Evolutionary conservation across 192 early-diverging fungal genomes (phyloP).

Genomic region (Coemansia sp.): DNA sequence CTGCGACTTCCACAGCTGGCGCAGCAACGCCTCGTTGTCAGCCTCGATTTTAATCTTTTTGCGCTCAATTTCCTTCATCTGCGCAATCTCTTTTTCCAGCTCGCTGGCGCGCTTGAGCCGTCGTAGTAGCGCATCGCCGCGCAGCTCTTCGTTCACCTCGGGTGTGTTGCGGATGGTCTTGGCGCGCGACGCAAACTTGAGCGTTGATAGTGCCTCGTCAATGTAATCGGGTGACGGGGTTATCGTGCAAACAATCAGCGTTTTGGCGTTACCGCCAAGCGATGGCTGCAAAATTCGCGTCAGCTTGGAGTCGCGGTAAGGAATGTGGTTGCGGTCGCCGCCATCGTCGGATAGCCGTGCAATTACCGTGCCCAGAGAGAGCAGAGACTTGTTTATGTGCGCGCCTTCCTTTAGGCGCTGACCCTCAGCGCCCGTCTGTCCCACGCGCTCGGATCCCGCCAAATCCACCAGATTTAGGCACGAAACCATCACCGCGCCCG

Average conservation of each 20-base stretch:
- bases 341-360: slow-evolving; percentile 71
- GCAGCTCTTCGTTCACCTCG: slow-evolving; percentile 67
- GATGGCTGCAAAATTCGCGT: slow-evolving; percentile 92
- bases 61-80: slow-evolving; percentile 50
- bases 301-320: slow-evolving; percentile 95
- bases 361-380: slow-evolving; percentile 92
- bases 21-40: slow-evolving; percentile 44
- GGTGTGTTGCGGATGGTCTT: slow-evolving; percentile 84
- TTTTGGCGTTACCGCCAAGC: slow-evolving; percentile 82
- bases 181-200: slow-evolving; percentile 91
- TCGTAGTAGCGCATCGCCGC: slow-evolving; percentile 49
- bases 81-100: slow-evolving; percentile 50
- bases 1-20: slow-evolving; percentile 50
- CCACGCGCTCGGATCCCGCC: slow-evolving; percentile 92
- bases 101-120: slow-evolving; percentile 43
- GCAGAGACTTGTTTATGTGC: slow-evolving; percentile 88
- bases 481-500: slow-evolving; percentile 52
- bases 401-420: slow-evolving; percentile 95
- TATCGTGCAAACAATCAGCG: slow-evolving; percentile 90
- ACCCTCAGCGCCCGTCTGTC: slow-evolving; percentile 62
- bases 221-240: slow-evolving; percentile 70
- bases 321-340: slow-evolving; percentile 72
- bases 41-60: slow-evolving; percentile 49
- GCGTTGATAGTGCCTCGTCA: slow-evolving; percentile 87
- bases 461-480: slow-evolving; percentile 90